Conservation (phyloP, 2,329 filamentous ascomycete species). For the Xylariaceae sp. region DNA sequence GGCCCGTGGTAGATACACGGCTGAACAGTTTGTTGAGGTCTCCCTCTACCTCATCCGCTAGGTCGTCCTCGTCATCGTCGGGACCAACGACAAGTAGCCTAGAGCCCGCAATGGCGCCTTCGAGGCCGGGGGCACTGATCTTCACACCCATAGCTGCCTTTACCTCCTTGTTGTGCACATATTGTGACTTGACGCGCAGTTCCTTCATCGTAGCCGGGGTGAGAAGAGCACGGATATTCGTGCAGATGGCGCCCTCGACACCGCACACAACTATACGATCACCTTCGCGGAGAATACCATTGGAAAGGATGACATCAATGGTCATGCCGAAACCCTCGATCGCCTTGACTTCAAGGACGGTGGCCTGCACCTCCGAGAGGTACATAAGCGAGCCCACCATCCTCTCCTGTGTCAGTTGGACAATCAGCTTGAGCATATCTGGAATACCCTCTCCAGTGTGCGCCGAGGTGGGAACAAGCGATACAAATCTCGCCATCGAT, state of each 20-base stretch:
- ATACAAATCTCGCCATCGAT: conserved; percentile 89
- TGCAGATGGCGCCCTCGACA: conserved; percentile 91
- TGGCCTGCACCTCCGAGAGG: conserved; percentile 93
- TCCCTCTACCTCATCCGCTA: conserved; percentile 92
- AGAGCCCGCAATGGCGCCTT: conserved; percentile 93
- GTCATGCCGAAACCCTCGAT: conserved; percentile 99
- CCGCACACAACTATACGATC: conserved; percentile 93
- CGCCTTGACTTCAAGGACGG: conserved; percentile 96
- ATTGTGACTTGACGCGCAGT: conserved; percentile 87
- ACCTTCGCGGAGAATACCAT: conserved; percentile 89
- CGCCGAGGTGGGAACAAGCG: conserved; percentile 93
- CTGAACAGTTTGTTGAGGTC: conserved; percentile 88
- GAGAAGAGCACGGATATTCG: conserved; percentile 88
- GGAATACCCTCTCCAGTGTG: conserved; percentile 99
- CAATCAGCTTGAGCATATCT: conserved; percentile 94
- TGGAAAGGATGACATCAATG: conserved; percentile 93
- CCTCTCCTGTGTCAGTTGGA: conserved; percentile 88
- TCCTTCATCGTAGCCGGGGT: conserved; percentile 92
- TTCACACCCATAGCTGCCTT: conserved; percentile 98
- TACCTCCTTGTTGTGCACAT: conserved; percentile 98
- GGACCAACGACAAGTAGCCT: conserved; percentile 88
- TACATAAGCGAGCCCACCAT: conserved; percentile 99
- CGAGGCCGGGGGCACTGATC: conserved; percentile 92
- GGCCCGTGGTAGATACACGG: conserved; percentile 83
- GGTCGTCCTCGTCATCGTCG: conserved; percentile 92